A percentile compares a stretch with the other conserved stretches of the same genome.
Evolutionary conservation across 208 protist genomes (phyloP).

Genomic region (Leishmania lainsoni): DNA sequence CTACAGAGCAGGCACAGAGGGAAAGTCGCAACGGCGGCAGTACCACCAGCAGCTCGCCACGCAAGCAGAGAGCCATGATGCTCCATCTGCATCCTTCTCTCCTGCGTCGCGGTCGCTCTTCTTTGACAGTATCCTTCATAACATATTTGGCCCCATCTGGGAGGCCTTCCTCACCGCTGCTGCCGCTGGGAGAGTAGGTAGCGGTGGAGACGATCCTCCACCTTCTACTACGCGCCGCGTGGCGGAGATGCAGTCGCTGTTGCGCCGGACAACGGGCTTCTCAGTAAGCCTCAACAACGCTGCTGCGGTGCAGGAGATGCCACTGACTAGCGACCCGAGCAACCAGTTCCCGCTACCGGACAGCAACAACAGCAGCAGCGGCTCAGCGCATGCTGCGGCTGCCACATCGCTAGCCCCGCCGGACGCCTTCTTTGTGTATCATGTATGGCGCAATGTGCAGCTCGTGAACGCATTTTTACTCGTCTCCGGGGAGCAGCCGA

Average conservation of each 20-base stretch:
- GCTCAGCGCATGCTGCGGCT: background rate
- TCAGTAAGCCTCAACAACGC: slow-evolving; percentile 42
- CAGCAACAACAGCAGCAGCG: background rate
- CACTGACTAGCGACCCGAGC: slow-evolving; percentile 15
- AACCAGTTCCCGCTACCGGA: slow-evolving; percentile 24
- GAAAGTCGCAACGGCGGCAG: background rate
- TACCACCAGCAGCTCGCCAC: background rate
- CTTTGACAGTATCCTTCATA: slow-evolving; percentile 93
- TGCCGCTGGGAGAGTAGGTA: background rate
- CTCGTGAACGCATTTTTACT: slow-evolving; percentile 93
- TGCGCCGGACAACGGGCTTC: slow-evolving; percentile 93
- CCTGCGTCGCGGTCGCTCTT: slow-evolving; percentile 2
- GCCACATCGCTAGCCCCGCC: slow-evolving; percentile 68
- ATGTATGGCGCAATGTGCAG: slow-evolving; percentile 97
- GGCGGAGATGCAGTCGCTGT: slow-evolving; percentile 87
- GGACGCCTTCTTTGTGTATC: slow-evolving; percentile 98
- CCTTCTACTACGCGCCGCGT: background rate
- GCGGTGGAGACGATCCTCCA: background rate
- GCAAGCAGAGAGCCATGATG: background rate
- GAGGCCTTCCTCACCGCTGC: slow-evolving; percentile 73
- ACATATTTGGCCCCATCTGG: slow-evolving; percentile 98
- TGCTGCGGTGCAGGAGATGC: slow-evolving; percentile 60
- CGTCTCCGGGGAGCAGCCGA: slow-evolving; percentile 19
- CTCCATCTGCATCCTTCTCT: background rate
- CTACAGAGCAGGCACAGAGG: slow-evolving; percentile 39